These are phyloP conservation scores for Medicago arabica DNA, from an alignment of 306 rosid genomes.

Conservation along the genomic window DNA sequence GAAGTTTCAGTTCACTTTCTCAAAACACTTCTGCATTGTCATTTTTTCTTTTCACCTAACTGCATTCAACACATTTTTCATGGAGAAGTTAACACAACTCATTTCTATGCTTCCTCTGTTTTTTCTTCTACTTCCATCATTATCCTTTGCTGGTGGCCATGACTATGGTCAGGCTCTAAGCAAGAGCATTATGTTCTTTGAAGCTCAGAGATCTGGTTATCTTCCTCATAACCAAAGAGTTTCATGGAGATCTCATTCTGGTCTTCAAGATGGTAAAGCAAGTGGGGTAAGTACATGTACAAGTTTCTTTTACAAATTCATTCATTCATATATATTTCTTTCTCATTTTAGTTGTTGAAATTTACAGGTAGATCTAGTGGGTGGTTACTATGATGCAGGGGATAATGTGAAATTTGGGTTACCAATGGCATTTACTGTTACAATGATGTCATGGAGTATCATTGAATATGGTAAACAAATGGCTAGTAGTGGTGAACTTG, in stretches of 20 bases:
- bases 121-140: slow-evolving; percentile 50
- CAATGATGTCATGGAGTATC: slow-evolving; percentile 98
- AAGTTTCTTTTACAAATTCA: not conserved
- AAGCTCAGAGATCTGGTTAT: slow-evolving; percentile 95
- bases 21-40: slow-evolving; percentile 50
- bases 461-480: slow-evolving; percentile 85
- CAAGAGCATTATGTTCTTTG: slow-evolving; percentile 91
- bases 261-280: slow-evolving; percentile 84
- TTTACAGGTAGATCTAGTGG: slow-evolving; percentile 88
- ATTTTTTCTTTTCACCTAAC: slow-evolving; percentile 7
- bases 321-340: not conserved
- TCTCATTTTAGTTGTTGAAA: not conserved
- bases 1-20: slow-evolving; percentile 52
- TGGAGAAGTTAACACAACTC: slow-evolving; percentile 57
- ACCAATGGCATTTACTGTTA: slow-evolving; percentile 95
- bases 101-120: slow-evolving; percentile 51
- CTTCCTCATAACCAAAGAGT: slow-evolving; percentile 85
- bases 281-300: slow-evolving; percentile 62
- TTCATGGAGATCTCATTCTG: slow-evolving; percentile 90
- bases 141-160: slow-evolving; percentile 67
- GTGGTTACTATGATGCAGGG: slow-evolving; percentile 98
- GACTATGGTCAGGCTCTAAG: slow-evolving; percentile 86
- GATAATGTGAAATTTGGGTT: slow-evolving; percentile 97
- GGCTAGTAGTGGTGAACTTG: slow-evolving; percentile 79
- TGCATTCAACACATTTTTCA: slow-evolving; percentile 17